Percentiles rank a stretch among this genome's conserved stretches.
Conservation (phyloP, 2,329 filamentous ascomycete species). For the Trichoderma semiorbis region DNA sequence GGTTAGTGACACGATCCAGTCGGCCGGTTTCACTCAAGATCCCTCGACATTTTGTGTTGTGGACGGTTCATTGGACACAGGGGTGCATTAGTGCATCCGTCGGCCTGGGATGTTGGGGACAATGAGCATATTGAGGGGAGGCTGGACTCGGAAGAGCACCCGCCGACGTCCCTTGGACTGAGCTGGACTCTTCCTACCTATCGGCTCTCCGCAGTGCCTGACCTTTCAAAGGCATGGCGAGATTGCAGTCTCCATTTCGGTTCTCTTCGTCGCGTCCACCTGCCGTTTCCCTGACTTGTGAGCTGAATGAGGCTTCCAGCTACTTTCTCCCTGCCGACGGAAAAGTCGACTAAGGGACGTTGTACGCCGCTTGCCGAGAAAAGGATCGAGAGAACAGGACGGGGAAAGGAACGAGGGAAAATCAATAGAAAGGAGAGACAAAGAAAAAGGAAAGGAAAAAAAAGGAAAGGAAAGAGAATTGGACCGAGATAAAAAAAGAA, state of each 20-base stretch:
- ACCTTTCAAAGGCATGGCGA: neutral
- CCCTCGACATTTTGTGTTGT: neutral
- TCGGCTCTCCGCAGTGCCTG: neutral
- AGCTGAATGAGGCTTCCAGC: neutral
- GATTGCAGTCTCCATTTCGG: neutral
- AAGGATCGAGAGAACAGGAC: neutral
- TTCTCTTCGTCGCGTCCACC: neutral
- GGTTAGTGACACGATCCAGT: neutral
- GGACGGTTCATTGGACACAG: neutral
- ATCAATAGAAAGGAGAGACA: neutral
- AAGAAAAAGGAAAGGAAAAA: neutral
- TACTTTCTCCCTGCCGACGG: neutral
- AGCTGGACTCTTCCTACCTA: neutral
- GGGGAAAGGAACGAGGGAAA: neutral
- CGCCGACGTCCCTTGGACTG: neutral
- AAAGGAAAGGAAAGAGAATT: neutral
- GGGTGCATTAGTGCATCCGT: neutral
- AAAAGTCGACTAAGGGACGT: neutral
- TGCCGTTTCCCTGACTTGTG: neutral
- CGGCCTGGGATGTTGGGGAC: neutral
- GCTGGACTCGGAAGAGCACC: neutral
- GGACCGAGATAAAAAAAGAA: neutral
- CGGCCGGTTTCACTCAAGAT: neutral
- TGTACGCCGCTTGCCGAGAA: slow-evolving; percentile 5
- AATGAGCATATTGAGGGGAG: neutral